Base-by-base conservation (phyloP, 441 rosid species). In the Brassica hybrid region DNA sequence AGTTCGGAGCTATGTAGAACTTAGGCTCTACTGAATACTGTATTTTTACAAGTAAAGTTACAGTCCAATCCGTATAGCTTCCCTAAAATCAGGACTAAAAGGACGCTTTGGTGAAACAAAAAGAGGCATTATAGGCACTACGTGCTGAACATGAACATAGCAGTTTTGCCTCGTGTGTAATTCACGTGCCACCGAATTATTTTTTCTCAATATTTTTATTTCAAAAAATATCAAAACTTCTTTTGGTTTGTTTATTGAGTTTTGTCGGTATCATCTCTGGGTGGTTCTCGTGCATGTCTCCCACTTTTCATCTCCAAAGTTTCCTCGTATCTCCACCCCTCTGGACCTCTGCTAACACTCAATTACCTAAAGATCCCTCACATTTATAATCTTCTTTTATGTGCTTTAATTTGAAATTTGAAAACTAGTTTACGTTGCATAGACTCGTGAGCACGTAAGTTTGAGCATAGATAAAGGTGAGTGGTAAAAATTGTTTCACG, bases 201-300 rank as follows among this genome's bases (percentile, higher is more conserved):
- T 23, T 2, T 50, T 38, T 32, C 25, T 45, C 32, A 19, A n/a
- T 14, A 9, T 14, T 62, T 69, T 34, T 19, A n/a, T n/a, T n/a
- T n/a, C n/a, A n/a, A n/a, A n/a, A n/a, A n/a, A n/a, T n/a, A n/a
- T n/a, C n/a, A n/a, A n/a, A n/a, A 21, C 27, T 30, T 14, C 9
- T 18, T 65, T 2, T 65, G 50, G 65, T 52, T 67, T 21, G 6
- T 60, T 65, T 12, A 18, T n/a, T n/a, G n/a, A n/a, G n/a, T 21
- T 73, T 63, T 73, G 82, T 73, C 78, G 75, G 78, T 68, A 73
- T 73, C 74, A 63, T 17, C 71, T 73, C 30, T 69, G 78, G 60
- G 82, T 79, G 75, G 78, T 79, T 79, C 82, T 79, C 82, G 78
- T 79, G 82, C 82, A 79, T 79, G 82, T 41, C 71, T 79, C 82